A percentile compares a stretch with the other conserved stretches of the same genome.
These are phyloP conservation scores for Neoboletus subvelutipes DNA, from an alignment of 768 basidiomycete genomes.

Conservation along the genomic window DNA sequence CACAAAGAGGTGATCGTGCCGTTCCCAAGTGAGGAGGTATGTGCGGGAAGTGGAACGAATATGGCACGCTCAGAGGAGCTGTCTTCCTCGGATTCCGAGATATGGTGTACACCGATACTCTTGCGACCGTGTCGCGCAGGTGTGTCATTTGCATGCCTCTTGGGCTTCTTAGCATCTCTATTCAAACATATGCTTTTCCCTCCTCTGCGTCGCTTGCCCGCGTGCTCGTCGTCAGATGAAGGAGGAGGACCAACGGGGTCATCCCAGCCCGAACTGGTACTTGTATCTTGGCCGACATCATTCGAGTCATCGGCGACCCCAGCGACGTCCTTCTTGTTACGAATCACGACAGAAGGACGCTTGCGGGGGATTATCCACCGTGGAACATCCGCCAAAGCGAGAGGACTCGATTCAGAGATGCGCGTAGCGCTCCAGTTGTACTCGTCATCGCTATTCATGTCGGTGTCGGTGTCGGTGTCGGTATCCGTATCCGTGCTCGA, in stretches of 20 bases:
- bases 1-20: background rate
- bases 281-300: background rate
- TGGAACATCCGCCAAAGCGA: background rate
- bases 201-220: slow-evolving; percentile 21
- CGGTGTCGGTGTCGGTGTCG: slow-evolving; percentile 17
- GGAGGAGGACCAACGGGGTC: background rate
- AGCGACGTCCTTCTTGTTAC: background rate
- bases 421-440: slow-evolving; percentile 12
- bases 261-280: background rate
- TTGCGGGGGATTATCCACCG: slow-evolving; percentile 23
- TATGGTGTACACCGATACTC: background rate
- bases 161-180: slow-evolving; percentile 14
- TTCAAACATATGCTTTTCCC: background rate
- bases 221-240: slow-evolving; percentile 5
- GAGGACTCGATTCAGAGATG: slow-evolving; percentile 11
- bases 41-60: background rate
- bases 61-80: background rate
- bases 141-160: slow-evolving; percentile 10
- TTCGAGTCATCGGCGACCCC: background rate
- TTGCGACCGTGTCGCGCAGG: slow-evolving; percentile 4
- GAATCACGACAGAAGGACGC: slow-evolving; percentile 19
- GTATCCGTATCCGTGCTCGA: slow-evolving; percentile 12
- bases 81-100: background rate
- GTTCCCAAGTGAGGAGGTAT: background rate
- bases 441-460: slow-evolving; percentile 16